Evolutionary conservation across 345 rosid species (phyloP).

Genomic region (Hibiscus syriacus): DNA sequence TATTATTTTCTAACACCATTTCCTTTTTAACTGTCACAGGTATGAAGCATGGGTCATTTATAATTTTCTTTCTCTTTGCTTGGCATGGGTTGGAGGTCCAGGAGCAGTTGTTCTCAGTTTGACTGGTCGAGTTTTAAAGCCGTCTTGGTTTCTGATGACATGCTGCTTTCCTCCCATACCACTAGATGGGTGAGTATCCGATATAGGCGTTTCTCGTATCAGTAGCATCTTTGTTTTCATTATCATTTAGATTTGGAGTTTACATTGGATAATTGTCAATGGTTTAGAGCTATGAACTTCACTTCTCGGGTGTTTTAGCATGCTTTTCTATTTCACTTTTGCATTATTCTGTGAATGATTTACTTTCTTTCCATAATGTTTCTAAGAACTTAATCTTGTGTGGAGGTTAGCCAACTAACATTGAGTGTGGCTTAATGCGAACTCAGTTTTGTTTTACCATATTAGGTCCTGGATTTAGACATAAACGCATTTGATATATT

Average conservation of each 20-base stretch:
- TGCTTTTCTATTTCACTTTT: neutral
- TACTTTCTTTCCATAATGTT: neutral
- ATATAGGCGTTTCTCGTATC: neutral
- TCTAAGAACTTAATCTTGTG: neutral
- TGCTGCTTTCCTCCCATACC: conserved; percentile 86
- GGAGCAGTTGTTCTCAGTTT: conserved; percentile 90
- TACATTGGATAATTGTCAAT: neutral
- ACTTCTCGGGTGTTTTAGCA: neutral
- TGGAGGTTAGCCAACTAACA: no score
- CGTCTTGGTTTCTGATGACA: conserved; percentile 77
- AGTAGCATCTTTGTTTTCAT: neutral
- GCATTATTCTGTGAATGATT: neutral
- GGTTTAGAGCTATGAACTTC: neutral
- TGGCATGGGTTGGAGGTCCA: conserved; percentile 99
- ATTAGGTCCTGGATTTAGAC: no score
- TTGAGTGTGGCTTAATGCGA: no score
- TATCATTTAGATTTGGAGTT: neutral
- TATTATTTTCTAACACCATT: neutral
- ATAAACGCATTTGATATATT: no score
- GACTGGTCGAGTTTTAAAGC: conserved; percentile 77
- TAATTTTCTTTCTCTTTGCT: conserved; percentile 81
- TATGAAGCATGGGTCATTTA: conserved; percentile 99
- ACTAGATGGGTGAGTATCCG: conserved; percentile 73
- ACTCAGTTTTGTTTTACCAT: no score
- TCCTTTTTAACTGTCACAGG: conserved; percentile 35